Evolutionary conservation across 768 basidiomycete species (phyloP), one percentile per base, ranked within the genome.

Genomic region (Sutorius australiensis): DNA sequence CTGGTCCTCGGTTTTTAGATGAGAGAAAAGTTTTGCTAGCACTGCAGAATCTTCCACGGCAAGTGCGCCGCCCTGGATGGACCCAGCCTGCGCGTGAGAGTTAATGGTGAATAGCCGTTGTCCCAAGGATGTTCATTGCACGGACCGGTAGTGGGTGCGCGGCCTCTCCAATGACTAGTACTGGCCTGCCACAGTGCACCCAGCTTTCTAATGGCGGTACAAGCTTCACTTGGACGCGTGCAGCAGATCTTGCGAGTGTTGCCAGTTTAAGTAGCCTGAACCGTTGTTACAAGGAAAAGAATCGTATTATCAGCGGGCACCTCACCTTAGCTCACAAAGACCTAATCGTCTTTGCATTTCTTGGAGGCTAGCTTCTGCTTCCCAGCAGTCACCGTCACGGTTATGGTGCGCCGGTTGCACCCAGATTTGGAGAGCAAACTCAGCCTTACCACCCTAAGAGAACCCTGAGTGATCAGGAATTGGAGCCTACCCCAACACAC

Each of bases 11-110:
- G 69, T 60, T 41, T 72, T 70, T 4, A 86, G 71, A 46, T 77
- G 75, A 17, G 79, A 75, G 62, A 86, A 84, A n/a, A 86, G 74
- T 44, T 72, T 76, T 17, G 78, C 82, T 16, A 86, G 66, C 5
- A 80, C 77, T 50, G 81, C 80, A 0, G 83, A 82, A 57, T 86
- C 86, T 67, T 87, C 85, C 19, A 86, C 70, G 5, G 73, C 74
- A 50, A 84, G 71, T 11, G 76, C 76, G 1, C 77, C 73, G 24
- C 74, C 73, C 61, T 84, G 79, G 30, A 76, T 73, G 2, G 77
- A 77, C 31, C 77, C 75, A n/a, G 81, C 81, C 83, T 84, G 53
- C 8, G 8, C 38, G 33, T 24, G 12, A 42, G 11, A 28, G 36
- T 41, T 39, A 24, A 38, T 24, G 21, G 3, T 54, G 27, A 58